Percentiles rank a stretch among this genome's conserved stretches.
Evolutionary conservation across 2,329 filamentous ascomycete species (phyloP).

Genomic region (Aureobasidium subglaciale): DNA sequence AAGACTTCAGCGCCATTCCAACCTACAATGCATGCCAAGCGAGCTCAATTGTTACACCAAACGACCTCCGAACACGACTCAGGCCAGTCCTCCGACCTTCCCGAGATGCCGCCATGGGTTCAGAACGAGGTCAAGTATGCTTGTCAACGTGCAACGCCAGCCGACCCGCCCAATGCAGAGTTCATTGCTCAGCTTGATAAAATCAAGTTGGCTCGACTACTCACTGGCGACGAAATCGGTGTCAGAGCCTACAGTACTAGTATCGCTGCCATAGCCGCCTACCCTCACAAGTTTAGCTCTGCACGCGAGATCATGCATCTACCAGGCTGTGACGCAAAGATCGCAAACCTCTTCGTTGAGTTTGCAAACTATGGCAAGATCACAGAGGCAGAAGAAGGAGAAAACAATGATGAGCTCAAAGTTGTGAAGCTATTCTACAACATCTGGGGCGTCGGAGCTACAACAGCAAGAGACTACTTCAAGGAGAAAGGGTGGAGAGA

Average conservation of each 20-base stretch:
- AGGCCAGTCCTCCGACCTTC: constrained; percentile 43
- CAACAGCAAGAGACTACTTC: constrained; percentile 76
- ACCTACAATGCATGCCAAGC: constrained; percentile 1
- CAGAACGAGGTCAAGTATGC: constrained; percentile 60
- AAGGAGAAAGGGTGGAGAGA: constrained; percentile 68
- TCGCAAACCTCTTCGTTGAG: constrained; percentile 69
- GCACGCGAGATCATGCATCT: constrained; percentile 44
- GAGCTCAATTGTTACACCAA: constrained; percentile 52
- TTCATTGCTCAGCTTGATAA: constrained; percentile 71
- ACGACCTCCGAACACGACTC: constrained; percentile 75
- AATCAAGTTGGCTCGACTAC: constrained; percentile 62
- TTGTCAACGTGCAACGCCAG: constrained; percentile 70
- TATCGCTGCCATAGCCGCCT: constrained; percentile 77
- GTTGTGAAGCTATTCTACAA: constrained; percentile 66
- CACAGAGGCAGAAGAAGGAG: constrained; percentile 56
- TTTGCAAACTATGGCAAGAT: constrained; percentile 57
- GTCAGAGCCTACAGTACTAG: constrained; percentile 80
- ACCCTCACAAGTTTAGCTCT: constrained; percentile 54
- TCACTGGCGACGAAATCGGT: constrained; percentile 70
- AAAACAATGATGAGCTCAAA: constrained; percentile 56
- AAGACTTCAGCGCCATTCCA: constrained; percentile 23
- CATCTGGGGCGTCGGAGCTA: constrained; percentile 87
- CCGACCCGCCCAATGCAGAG: constrained; percentile 60
- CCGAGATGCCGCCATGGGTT: constrained; percentile 64
- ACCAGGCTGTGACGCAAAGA: constrained; percentile 75